phyloP scores from a whole-genome alignment of 1,284 basidiomycete species.

The Xerocomus alliaceus region DNA sequence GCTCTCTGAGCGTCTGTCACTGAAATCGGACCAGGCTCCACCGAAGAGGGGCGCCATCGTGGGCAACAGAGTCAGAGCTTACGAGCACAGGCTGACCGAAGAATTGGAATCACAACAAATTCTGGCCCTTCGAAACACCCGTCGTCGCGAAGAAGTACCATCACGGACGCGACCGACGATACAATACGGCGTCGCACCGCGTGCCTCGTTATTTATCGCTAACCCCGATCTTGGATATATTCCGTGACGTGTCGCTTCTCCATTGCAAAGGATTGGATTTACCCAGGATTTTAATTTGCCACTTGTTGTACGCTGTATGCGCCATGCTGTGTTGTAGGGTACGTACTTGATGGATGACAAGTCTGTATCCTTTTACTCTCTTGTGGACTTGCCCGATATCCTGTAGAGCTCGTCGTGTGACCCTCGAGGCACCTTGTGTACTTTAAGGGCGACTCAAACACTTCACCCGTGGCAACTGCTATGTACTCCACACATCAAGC shows the following conservation, averaged over 20 bases:
- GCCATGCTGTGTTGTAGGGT: constrained; percentile 18
- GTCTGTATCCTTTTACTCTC: constrained; percentile 1
- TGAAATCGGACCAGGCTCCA: not conserved
- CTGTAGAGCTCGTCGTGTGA: not conserved
- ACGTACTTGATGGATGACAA: not conserved
- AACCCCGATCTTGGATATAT: constrained; percentile 51
- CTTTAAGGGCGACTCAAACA: not conserved
- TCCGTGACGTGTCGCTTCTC: constrained; percentile 16
- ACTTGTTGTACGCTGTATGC: constrained; percentile 5
- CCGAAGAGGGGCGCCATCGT: constrained; percentile 31
- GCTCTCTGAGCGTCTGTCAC: constrained; percentile 1
- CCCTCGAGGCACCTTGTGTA: not conserved
- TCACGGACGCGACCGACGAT: constrained; percentile 39
- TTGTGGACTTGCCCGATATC: constrained; percentile 16
- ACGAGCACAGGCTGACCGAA: constrained; percentile 49
- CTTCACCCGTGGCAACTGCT: not conserved
- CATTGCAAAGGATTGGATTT: constrained; percentile 3
- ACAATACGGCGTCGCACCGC: constrained; percentile 55
- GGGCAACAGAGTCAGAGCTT: constrained; percentile 46
- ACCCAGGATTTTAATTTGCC: not conserved
- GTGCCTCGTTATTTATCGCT: constrained; percentile 54
- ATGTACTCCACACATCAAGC: constrained; percentile 2
- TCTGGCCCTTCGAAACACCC: constrained; percentile 39
- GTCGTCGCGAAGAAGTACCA: constrained; percentile 37
- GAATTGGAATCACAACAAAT: constrained; percentile 25